These are phyloP conservation scores for Allantophomopsis lycopodina DNA, from an alignment of 2,329 filamentous ascomycete genomes.

Conservation along the genomic window DNA sequence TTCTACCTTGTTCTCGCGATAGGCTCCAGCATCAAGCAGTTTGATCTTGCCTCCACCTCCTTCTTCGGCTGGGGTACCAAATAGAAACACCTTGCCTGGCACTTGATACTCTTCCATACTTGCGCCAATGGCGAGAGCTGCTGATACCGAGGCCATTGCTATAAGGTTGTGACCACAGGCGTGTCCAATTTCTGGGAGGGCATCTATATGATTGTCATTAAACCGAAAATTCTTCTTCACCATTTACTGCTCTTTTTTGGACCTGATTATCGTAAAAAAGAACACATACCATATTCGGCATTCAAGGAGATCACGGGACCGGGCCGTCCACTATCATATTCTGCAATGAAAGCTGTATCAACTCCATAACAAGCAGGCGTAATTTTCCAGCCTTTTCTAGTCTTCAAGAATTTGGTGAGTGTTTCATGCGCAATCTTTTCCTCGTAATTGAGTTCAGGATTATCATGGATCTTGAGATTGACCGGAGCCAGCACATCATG, in stretches of 20 bases:
- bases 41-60: conserved; percentile 25
- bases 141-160: conserved; percentile 22
- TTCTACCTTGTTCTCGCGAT: conserved; percentile 19
- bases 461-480: conserved; percentile 35
- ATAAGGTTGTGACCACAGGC: conserved; percentile 31
- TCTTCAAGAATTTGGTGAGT: conserved; percentile 31
- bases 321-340: conserved; percentile 28
- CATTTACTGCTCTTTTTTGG: too few species aligned
- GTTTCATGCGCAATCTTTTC: conserved; percentile 34
- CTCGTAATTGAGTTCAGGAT: conserved; percentile 32
- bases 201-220: conserved; percentile 15
- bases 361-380: conserved; percentile 35
- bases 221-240: too few species aligned
- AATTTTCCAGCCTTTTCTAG: conserved; percentile 31
- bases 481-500: conserved; percentile 26
- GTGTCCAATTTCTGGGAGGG: conserved; percentile 24
- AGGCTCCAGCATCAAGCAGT: conserved; percentile 29
- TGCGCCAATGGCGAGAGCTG: conserved; percentile 17
- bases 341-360: conserved; percentile 36
- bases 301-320: conserved; percentile 28
- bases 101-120: conserved; percentile 2
- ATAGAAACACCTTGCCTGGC: conserved; percentile 5
- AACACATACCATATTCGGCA: conserved; percentile 14
- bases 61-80: conserved; percentile 28
- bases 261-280: background rate